These are phyloP conservation scores for Syncephalastrum monosporum DNA, from an alignment of 371 early-diverging fungal genomes.

Conservation along the genomic window DNA sequence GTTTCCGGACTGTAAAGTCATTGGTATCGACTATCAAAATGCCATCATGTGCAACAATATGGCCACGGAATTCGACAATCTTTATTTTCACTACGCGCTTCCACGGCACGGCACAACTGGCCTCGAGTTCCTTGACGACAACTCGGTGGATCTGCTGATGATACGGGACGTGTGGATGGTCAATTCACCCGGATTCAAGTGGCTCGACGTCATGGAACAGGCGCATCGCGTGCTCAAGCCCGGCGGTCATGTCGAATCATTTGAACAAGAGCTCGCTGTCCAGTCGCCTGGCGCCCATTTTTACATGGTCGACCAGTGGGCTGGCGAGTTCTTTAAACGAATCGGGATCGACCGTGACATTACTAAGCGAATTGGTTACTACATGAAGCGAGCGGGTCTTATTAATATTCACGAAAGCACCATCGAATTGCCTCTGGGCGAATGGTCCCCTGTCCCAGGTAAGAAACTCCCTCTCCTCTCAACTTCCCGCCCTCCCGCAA, in stretches of 20 bases:
- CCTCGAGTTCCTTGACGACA: slow-evolving; percentile 14
- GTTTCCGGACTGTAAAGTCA: slow-evolving; percentile 28
- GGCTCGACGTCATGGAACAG: slow-evolving; percentile 21
- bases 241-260: slow-evolving; percentile 18
- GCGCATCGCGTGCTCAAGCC: slow-evolving; percentile 29
- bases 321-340: slow-evolving; percentile 3
- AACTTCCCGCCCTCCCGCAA: too few species aligned
- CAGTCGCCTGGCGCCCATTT: slow-evolving; percentile 14
- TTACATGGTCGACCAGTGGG: slow-evolving; percentile 8
- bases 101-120: slow-evolving; percentile 17
- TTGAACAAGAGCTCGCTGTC: slow-evolving; percentile 14
- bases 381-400: slow-evolving; percentile 8
- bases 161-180: slow-evolving; percentile 26
- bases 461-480: neutral
- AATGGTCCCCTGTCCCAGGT: slow-evolving; percentile 18
- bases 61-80: slow-evolving; percentile 10
- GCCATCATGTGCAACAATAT: too few species aligned
- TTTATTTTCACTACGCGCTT: slow-evolving; percentile 12
- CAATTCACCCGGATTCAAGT: slow-evolving; percentile 18
- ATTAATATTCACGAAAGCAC: slow-evolving; percentile 12
- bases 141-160: slow-evolving; percentile 23
- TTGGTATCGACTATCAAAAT: slow-evolving; percentile 27
- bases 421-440: slow-evolving; percentile 16
- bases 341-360: slow-evolving; percentile 10
- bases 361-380: neutral